Conservation (phyloP, 2,329 filamentous ascomycete genomes). For the Alternaria solani region DNA sequence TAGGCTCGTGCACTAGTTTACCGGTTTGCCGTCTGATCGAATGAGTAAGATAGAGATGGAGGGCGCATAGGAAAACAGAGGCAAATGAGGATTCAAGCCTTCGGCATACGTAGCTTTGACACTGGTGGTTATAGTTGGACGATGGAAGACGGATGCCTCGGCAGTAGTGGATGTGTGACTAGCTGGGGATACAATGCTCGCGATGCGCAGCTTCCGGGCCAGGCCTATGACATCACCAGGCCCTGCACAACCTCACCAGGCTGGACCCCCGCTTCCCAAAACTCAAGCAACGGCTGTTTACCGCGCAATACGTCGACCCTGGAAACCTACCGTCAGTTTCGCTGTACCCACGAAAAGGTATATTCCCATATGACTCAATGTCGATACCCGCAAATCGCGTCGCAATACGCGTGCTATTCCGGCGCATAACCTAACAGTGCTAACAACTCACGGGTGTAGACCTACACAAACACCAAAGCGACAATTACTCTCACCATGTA, state of each 20-base stretch:
- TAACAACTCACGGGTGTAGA: constrained; percentile 31
- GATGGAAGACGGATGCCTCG: constrained; percentile 5
- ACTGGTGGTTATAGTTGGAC: background rate
- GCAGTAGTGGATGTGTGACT: constrained; percentile 7
- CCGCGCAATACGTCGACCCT: constrained; percentile 22
- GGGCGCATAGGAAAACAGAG: background rate
- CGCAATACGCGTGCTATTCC: constrained; percentile 22
- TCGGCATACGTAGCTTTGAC: background rate
- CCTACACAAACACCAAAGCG: constrained; percentile 25
- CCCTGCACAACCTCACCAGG: constrained; percentile 22
- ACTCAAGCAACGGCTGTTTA: constrained; percentile 28
- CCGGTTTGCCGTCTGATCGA: background rate
- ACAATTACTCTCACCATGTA: constrained; percentile 39
- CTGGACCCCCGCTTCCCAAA: constrained; percentile 23
- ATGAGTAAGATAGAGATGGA: background rate
- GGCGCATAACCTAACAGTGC: constrained; percentile 19
- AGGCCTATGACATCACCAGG: constrained; percentile 32
- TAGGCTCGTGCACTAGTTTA: background rate
- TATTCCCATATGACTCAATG: background rate
- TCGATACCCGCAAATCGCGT: background rate
- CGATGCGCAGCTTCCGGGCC: constrained; percentile 25
- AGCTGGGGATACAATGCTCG: constrained; percentile 4
- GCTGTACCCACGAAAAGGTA: constrained; percentile 18
- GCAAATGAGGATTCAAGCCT: background rate
- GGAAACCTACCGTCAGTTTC: background rate